phyloP scores from a whole-genome alignment of 495 filamentous ascomycete genomes.

The Aspergillus olivimuriae region DNA sequence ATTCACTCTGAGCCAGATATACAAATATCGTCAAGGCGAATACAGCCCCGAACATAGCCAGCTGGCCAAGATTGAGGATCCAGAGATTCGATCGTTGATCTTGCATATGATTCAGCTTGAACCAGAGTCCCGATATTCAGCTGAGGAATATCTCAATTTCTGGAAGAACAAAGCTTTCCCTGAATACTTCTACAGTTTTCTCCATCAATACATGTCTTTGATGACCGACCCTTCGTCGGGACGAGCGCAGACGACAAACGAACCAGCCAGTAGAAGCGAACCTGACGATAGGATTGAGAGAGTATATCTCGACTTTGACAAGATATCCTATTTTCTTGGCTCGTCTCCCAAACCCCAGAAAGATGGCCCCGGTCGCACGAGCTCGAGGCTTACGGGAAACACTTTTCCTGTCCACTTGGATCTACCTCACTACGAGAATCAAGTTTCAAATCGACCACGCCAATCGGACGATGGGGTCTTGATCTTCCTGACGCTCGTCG shows the following conservation, averaged over 20 bases:
- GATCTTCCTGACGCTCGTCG: conserved; percentile 83
- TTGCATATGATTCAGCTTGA: conserved; percentile 93
- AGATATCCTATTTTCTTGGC: conserved; percentile 89
- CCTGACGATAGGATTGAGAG: conserved; percentile 90
- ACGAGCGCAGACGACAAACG: conserved; percentile 54
- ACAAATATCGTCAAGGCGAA: conserved; percentile 85
- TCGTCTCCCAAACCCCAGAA: conserved; percentile 13
- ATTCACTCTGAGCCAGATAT: conserved; percentile 88
- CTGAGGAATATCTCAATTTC: conserved; percentile 89
- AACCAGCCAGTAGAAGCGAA: conserved; percentile 63
- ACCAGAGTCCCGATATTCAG: conserved; percentile 84
- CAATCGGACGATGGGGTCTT: conserved; percentile 78
- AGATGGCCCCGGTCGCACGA: conserved; percentile 17
- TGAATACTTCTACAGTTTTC: conserved; percentile 91
- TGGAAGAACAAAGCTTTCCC: conserved; percentile 91
- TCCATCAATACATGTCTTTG: conserved; percentile 94
- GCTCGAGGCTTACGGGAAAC: conserved; percentile 27
- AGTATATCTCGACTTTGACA: conserved; percentile 92
- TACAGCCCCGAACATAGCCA: conserved; percentile 81
- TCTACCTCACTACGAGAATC: conserved; percentile 76
- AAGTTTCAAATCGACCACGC: conserved; percentile 29
- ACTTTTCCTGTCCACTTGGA: conserved; percentile 77
- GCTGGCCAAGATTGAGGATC: conserved; percentile 80
- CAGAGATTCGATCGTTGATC: conserved; percentile 78
- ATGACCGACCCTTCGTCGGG: conserved; percentile 92